These are phyloP conservation scores for Rutidosis leptorrhynchoides DNA, from an alignment of 129 eudicot species.

Conservation along the genomic window DNA sequence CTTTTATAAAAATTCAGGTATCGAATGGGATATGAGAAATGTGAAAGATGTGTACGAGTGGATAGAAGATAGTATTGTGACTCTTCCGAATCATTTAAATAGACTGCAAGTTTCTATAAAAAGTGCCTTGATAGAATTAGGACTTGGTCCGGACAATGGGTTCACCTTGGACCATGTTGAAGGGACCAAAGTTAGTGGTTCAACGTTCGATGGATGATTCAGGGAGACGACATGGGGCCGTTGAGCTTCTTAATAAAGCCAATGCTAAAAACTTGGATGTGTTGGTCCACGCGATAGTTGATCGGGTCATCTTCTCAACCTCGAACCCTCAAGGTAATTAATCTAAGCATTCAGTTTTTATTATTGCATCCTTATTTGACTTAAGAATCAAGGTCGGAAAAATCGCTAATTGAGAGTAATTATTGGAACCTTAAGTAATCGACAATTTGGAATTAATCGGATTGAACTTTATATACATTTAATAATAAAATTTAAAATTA, in stretches of 20 bases:
- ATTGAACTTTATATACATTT: too few relatives aligned
- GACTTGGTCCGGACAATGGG: slow-evolving; percentile 33
- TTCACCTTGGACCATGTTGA: slow-evolving; percentile 31
- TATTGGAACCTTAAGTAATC: too few relatives aligned
- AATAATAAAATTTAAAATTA: too few relatives aligned
- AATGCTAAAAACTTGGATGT: slow-evolving; percentile 32
- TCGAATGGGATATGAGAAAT: slow-evolving; percentile 16
- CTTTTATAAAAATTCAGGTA: slow-evolving; percentile 22
- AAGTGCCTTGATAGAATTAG: slow-evolving; percentile 30
- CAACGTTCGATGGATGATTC: slow-evolving; percentile 44
- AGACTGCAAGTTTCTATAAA: slow-evolving; percentile 24
- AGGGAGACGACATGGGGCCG: slow-evolving; percentile 44
- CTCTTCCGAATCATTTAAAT: slow-evolving; percentile 2
- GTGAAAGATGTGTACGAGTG: slow-evolving; percentile 32
- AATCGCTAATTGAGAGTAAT: too few relatives aligned
- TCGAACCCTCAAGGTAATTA: slow-evolving; percentile 13
- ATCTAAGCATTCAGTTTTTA: not conserved
- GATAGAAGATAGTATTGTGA: slow-evolving; percentile 39
- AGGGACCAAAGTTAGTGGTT: slow-evolving; percentile 38
- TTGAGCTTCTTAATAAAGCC: slow-evolving; percentile 43
- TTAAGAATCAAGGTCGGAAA: too few relatives aligned
- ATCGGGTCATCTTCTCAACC: slow-evolving; percentile 29
- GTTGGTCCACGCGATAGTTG: slow-evolving; percentile 40
- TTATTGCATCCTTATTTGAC: not conserved
- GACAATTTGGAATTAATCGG: too few relatives aligned